Evolutionary conservation across 352 stramenopile genomes (phyloP).

Genomic region (Phytophthora megakarya): DNA sequence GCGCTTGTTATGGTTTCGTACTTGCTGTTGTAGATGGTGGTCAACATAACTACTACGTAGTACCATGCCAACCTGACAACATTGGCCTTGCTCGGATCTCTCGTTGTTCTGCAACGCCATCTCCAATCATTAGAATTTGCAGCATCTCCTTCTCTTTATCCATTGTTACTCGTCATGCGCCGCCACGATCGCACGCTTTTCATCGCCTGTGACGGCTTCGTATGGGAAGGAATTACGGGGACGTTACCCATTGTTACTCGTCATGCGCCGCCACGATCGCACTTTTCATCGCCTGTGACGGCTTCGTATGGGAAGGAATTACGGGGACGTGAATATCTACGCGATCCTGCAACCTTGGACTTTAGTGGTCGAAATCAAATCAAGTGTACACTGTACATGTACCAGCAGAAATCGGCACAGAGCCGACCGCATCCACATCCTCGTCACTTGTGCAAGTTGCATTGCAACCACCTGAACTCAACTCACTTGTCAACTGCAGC

Average conservation of each 20-base stretch:
- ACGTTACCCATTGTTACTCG: conserved; percentile 44
- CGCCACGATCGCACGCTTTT: conserved; percentile 46
- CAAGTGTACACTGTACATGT: no score
- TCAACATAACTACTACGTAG: no score
- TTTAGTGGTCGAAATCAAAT: conserved; percentile 1
- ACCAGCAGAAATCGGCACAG: conserved; percentile 26
- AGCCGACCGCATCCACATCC: conserved; percentile 28
- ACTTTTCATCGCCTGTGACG: conserved; percentile 64
- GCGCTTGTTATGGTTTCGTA: neutral
- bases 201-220: conserved; percentile 66
- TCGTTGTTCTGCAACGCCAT: conserved; percentile 11
- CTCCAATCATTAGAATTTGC: conserved; percentile 51
- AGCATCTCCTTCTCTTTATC: conserved; percentile 58
- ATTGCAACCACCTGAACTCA: conserved; percentile 21
- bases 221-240: conserved; percentile 71
- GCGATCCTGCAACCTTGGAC: conserved; percentile 55
- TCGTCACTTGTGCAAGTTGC: conserved; percentile 26
- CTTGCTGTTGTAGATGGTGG: conserved; percentile 13
- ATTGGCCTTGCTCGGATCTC: neutral
- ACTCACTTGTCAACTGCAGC: conserved; percentile 1
- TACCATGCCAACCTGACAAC: no score
- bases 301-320: conserved; percentile 72
- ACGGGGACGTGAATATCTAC: conserved; percentile 62
- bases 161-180: conserved; percentile 51
- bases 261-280: conserved; percentile 52